Base-by-base conservation (phyloP, 441 rosid species). In the Populus tomentosa region DNA sequence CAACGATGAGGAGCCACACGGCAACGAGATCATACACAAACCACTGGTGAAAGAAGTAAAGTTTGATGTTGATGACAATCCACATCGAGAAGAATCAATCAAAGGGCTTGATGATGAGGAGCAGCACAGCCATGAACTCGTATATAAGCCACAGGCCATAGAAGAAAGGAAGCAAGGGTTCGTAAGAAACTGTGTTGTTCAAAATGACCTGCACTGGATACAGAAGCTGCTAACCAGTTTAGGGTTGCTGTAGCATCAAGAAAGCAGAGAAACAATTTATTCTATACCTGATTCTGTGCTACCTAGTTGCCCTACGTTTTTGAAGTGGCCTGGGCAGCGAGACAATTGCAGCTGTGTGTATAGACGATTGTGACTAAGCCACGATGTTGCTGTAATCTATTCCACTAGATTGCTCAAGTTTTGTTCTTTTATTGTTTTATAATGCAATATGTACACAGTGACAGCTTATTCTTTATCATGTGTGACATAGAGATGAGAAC, bases 171-270 rank as follows among this genome's bases (percentile, higher is more conserved):
- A 75, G 56, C 56, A 14, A 46, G 56, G 1, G 56, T 46, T 46
- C 0, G 56, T 46, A 32, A 68, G 75, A 36, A 76, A 65, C 71
- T 62, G 30, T 16, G 81, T 82, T 14, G 11, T 87, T 75, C 75
- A 80, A 78, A 89, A 72, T 13, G 92, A 94, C 82, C 75, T 90
- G n/a, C 88, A 79, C 50, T 92, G 97, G 97, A 94, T 94, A 63
- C 84, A 85, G 77, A 90, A 84, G 83, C 85, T 94, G 76, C 82
- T 94, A 33, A 77, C 71, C 38, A 83, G 56, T 84, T 87, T 94
- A 67, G 87, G 97, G 50, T 82, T 92, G 76, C 70, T 85, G 75
- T 84, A 87, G 80, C 67, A 62, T 63, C 21, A 40, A 18, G 16
- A 20, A n/a, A 68, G 7, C 10, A 63, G 28, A 46, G 20, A 8